Percentiles rank a stretch among this genome's conserved stretches.
phyloP scores from a whole-genome alignment of 2,329 filamentous ascomycete species.

The Fusarium sp. region DNA sequence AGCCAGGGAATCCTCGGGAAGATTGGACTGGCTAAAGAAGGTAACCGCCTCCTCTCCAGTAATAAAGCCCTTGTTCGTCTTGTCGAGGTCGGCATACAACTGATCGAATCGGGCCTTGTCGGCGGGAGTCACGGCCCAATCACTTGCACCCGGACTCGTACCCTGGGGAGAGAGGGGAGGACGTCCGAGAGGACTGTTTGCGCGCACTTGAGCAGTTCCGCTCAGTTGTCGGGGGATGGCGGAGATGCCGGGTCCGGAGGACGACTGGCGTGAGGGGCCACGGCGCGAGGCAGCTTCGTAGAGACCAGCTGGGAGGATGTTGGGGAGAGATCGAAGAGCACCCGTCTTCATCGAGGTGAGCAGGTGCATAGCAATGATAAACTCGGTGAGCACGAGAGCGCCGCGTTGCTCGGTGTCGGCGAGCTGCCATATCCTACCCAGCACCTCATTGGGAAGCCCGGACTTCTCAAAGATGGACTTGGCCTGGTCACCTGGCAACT shows the following conservation, averaged over 20 bases:
- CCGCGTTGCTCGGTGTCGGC: conserved; percentile 95
- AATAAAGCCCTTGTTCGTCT: conserved; percentile 82
- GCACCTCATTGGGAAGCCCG: conserved; percentile 85
- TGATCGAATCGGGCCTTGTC: conserved; percentile 92
- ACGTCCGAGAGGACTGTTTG: conserved; percentile 68
- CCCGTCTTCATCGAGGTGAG: conserved; percentile 92
- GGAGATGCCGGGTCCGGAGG: conserved; percentile 66
- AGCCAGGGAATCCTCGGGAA: conserved; percentile 89
- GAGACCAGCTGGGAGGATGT: conserved; percentile 82
- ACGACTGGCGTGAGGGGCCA: conserved; percentile 62
- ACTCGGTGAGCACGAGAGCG: conserved; percentile 86
- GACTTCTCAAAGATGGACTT: conserved; percentile 97
- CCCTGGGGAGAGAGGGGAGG: conserved; percentile 59
- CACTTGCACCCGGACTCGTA: conserved; percentile 56
- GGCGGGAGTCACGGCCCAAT: conserved; percentile 85
- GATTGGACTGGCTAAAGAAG: conserved; percentile 92
- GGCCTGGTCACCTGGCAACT: conserved; percentile 86
- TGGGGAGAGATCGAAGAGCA: conserved; percentile 81
- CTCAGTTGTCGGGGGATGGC: conserved; percentile 87
- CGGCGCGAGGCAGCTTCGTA: conserved; percentile 90
- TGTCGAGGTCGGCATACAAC: conserved; percentile 88
- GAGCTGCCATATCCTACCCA: conserved; percentile 96
- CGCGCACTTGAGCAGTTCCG: conserved; percentile 73
- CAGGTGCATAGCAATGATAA: conserved; percentile 98
- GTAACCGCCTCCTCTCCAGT: conserved; percentile 94